Base-by-base conservation (phyloP, 495 filamentous ascomycete species). In the Elasticomyces elasticus region DNA sequence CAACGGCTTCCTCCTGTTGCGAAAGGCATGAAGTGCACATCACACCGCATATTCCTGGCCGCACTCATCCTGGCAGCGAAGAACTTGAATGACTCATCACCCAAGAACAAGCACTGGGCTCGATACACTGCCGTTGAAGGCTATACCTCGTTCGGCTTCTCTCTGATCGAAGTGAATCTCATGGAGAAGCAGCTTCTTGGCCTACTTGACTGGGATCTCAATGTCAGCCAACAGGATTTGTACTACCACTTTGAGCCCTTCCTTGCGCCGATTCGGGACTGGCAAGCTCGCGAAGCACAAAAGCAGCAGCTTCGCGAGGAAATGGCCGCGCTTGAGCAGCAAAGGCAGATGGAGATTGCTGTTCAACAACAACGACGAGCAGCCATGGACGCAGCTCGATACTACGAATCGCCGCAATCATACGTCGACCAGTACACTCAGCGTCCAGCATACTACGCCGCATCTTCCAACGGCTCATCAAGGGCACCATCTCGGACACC, bases 51-150 rank as follows among this genome's bases (percentile, higher is more conserved):
- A 70, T 87, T 88, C 71, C 79, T 88, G 20, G 84, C 84, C n/a
- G 79, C 82, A 10, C 77, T 88, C 53, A 88, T 88, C 56, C 77
- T 88, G 26, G 81, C 84, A 9, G 84, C 84, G 9, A 88, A 88
- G 76, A 86, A 88, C 64, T 68, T 88, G 43, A 88, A 88, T 62
- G 84, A 88, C 73, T 95, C 90, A 45, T 94, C 89, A 24, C 92
- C 94, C 48, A 97, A 97, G 83, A 98, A 98, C 79, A 97, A 96
- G 81, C 92, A 98, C 75, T 98, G 92, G 92, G 89, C 92, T 25
- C 81, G 78, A 54, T 98, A 97, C 75, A 91, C 85, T 48, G 69
- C 72, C 37, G 82, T 92, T 53, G 79, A 83, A 60, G 83, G 82
- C 44, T 85, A 72, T 66, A 85, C 86, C 43, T 79, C 73, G 51